Conservation (phyloP, 768 basidiomycete species). For the Kwoniella mangroviensis region DNA sequence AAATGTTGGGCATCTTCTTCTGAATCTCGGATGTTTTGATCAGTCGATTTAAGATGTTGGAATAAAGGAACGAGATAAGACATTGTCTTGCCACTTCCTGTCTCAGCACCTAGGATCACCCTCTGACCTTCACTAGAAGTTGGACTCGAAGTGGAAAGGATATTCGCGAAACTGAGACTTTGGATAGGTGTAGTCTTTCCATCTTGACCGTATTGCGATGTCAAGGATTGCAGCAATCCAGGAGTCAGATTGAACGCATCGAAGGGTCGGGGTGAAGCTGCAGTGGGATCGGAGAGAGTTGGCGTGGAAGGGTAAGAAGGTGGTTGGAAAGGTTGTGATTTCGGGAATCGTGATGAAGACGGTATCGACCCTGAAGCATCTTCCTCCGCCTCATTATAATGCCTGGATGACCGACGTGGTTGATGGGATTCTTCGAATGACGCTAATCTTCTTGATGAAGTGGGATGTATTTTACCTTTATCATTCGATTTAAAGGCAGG, state of each 20-base stretch:
- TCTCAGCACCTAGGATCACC: constrained; percentile 79
- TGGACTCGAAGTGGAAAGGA: constrained; percentile 11
- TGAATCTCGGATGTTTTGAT: constrained; percentile 51
- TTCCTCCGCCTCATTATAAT: not conserved
- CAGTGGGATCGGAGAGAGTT: constrained; percentile 15
- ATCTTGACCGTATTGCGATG: constrained; percentile 65
- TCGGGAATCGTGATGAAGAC: constrained; percentile 20
- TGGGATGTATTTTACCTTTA: constrained; percentile 19
- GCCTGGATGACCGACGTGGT: not conserved
- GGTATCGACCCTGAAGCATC: not conserved
- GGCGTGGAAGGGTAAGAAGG: constrained; percentile 16
- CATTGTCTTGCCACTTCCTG: constrained; percentile 88
- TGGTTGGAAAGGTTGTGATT: constrained; percentile 28
- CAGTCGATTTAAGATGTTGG: constrained; percentile 73
- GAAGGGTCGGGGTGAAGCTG: constrained; percentile 59
- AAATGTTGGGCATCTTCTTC: constrained; percentile 45
- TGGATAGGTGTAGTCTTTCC: constrained; percentile 73
- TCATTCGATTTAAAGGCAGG: not conserved
- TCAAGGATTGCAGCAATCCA: constrained; percentile 67
- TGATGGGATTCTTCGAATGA: not conserved
- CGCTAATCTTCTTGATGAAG: constrained; percentile 16
- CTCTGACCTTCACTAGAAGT: not conserved
- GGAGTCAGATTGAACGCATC: constrained; percentile 72
- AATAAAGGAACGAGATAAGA: constrained; percentile 86
- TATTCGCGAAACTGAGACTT: constrained; percentile 28